Percentiles rank a stretch among this genome's conserved stretches.
Evolutionary conservation across 1,284 basidiomycete genomes (phyloP).

Genomic region (Puccinia polysora): DNA sequence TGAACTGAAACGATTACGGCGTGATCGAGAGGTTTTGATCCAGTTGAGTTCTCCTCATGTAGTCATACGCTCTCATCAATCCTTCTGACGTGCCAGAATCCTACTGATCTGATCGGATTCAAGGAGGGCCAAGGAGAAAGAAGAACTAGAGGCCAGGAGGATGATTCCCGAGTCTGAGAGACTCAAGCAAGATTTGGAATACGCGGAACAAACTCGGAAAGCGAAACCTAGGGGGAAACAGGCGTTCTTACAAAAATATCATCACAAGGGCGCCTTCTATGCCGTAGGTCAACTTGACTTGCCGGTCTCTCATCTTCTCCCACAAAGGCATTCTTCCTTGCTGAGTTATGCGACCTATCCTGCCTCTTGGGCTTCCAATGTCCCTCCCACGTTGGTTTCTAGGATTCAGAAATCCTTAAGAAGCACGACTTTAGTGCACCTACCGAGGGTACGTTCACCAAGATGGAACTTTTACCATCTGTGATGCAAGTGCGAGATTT

Average conservation of each 20-base stretch:
- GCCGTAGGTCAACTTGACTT: slow-evolving; percentile 60
- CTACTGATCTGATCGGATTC: not conserved
- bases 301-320: slow-evolving; percentile 1
- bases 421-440: slow-evolving; percentile 80
- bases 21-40: slow-evolving; percentile 78
- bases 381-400: not conserved
- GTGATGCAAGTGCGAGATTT: slow-evolving; percentile 98
- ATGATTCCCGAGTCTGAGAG: slow-evolving; percentile 88
- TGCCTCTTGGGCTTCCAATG: not conserved
- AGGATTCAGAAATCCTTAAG: slow-evolving; percentile 80
- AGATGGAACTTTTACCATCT: slow-evolving; percentile 78
- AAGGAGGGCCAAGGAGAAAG: slow-evolving; percentile 71
- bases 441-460: slow-evolving; percentile 71
- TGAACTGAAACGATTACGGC: slow-evolving; percentile 82
- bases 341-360: no score
- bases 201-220: slow-evolving; percentile 70
- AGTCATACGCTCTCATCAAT: not conserved
- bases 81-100: not conserved
- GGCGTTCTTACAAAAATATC: slow-evolving; percentile 95
- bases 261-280: slow-evolving; percentile 98
- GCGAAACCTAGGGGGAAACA: slow-evolving; percentile 81
- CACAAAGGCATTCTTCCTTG: slow-evolving; percentile 23
- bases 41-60: slow-evolving; percentile 21
- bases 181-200: slow-evolving; percentile 80
- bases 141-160: slow-evolving; percentile 81